phyloP scores from a whole-genome alignment of 2,329 filamentous ascomycete genomes.

The Diaporthe sp. region DNA sequence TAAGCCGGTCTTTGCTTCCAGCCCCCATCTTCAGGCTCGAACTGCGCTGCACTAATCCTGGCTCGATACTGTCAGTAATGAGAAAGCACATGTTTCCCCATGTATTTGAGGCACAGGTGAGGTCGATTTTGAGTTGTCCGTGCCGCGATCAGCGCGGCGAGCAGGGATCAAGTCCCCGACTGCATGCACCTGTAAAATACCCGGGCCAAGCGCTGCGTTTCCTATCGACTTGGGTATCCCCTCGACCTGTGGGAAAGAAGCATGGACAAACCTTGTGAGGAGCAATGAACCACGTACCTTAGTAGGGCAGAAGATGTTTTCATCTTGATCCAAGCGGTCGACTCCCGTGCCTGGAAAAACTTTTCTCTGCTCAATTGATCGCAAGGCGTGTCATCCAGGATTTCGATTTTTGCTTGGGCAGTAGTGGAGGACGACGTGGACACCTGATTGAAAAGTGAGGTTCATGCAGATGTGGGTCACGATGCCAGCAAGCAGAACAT shows the following conservation, averaged over 20 bases:
- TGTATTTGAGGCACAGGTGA: not conserved
- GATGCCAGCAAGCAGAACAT: not conserved
- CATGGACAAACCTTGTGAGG: not conserved
- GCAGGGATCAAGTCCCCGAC: constrained; percentile 13
- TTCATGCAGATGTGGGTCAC: constrained; percentile 6
- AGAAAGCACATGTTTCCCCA: not conserved
- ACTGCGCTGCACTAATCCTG: not conserved
- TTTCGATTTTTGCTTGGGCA: not conserved
- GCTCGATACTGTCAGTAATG: not conserved
- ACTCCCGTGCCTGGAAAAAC: not conserved
- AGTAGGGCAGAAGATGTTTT: not conserved
- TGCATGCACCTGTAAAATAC: constrained; percentile 8
- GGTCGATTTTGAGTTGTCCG: not conserved
- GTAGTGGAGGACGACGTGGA: not conserved
- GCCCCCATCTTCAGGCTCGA: constrained; percentile 3
- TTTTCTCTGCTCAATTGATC: not conserved
- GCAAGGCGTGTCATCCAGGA: not conserved
- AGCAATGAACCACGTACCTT: not conserved
- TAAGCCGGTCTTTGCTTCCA: not conserved
- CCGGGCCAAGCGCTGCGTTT: constrained; percentile 14
- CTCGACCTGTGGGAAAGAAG: not conserved
- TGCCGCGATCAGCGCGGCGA: constrained; percentile 21
- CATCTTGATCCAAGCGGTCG: not conserved
- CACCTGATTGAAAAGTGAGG: not conserved
- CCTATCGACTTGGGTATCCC: not conserved